Evolutionary conservation across 257 asterid genomes (phyloP), one percentile per base, ranked within the genome.

Genomic region (Eustoma russellianum): DNA sequence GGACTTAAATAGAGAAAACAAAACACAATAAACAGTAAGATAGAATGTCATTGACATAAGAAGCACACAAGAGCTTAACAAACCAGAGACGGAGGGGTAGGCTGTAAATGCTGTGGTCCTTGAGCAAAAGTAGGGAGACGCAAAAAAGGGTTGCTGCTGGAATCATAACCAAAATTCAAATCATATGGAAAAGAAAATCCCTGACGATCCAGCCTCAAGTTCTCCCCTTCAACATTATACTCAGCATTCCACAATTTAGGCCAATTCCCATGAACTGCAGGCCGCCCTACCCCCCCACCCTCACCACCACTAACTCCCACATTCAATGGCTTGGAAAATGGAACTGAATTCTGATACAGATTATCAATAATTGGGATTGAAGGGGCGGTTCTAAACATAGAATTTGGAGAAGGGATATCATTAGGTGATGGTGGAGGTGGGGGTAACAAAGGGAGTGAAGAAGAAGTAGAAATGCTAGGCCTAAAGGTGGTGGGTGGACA

Each of bases 101-200:
- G 83, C 17, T 74, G 87, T 60, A 68, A 72, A 15, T 73, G 84
- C 48, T 62, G 78, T 53, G 88, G 74, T 76, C 77, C 79, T 49
- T 68, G 83, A 60, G 69, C 13, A 55, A 54, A 61, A 70, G 41
- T 15, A 5, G 80, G 75, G 30, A 53, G 61, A 56, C 74, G 60
- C 19, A 69, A 59, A 69, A 65, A 63, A 5, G 77, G 65, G 49
- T 58, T 30, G 53, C 48, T 63, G 34, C 45, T 38, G 14, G 68
- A 33, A 18, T 71, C 79, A 62, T 48, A 59, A 13, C 73, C 50
- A 17, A 74, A 14, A 45, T 52, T 66, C 50, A 59, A 48, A 19
- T 48, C 67, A 10, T 59, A 59, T 55, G 70, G 64, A 58, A 59
- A 64, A 15, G 66, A 41, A 19, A 70, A 69, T 40, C 81, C 83